Base-by-base conservation (phyloP, 148 eudicot genomes). In the Linanthus parryae region DNA sequence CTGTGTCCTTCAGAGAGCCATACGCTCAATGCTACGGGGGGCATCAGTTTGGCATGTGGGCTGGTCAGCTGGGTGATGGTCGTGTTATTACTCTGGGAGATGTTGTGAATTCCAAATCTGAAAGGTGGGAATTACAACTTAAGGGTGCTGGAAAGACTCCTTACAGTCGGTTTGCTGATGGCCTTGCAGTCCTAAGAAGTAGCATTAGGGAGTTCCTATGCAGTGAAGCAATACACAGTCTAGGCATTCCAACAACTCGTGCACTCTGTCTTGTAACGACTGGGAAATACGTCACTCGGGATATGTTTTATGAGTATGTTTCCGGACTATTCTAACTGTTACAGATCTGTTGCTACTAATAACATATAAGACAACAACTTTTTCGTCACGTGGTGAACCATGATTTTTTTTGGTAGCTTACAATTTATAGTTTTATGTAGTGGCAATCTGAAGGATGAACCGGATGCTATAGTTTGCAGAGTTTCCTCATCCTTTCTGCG, bases 1-100 rank as follows among this genome's bases (percentile, higher is more conserved):
- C 39, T 39, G 44, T 27, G 37, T 56, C 62, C 8, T 69, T 24
- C 73, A 91, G 98, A 37, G 67, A 73, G 65, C 73, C 94, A 8
- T 92, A 87, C 82, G 94, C 99, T 69, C 99, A 92, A 48, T 87
- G 96, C 62, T 92, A 92, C 60, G 99, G 99, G 51, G 99, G 99
- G 22, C 96, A 92, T 71, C 99, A 92, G 67, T 92, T 92, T 72
- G 99, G 99, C 43, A 80, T 63, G 77, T 92, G 99, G 99, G 99
- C 99, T 48, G 99, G 99, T 65, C 99, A 92, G 67, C 71, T 92
- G 60, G 99, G 99, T 61, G 99, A 92, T 75, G 99, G 99, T 58
- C 84, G 99, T 30, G 99, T 96, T 57, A 84, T 92, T 33, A 84
- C 91, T 21, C 71, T 92, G 33, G 99, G 99, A 38, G 99, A 92